Percentiles rank a stretch among this genome's conserved stretches.
Conservation (phyloP, 768 basidiomycete genomes). For the Daedaleopsis sinensis region DNA sequence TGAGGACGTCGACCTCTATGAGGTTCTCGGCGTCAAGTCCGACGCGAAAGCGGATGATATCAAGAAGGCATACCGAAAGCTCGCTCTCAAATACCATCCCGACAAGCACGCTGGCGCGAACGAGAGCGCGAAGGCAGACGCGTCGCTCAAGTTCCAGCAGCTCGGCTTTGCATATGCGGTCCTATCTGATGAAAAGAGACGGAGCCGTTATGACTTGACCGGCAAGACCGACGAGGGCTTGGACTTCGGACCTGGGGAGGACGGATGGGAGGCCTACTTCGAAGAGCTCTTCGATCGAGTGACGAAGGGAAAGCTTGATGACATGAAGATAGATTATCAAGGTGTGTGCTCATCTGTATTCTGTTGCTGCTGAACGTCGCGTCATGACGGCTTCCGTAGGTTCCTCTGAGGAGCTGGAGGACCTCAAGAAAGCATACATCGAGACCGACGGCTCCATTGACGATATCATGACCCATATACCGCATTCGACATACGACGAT, state of each 20-base stretch:
- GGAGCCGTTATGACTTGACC: conserved; percentile 79
- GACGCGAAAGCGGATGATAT: conserved; percentile 68
- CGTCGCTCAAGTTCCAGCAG: conserved; percentile 85
- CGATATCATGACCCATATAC: conserved; percentile 82
- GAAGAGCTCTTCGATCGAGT: conserved; percentile 87
- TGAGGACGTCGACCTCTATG: conserved; percentile 77
- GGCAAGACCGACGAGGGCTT: conserved; percentile 85
- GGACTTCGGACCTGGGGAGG: conserved; percentile 70
- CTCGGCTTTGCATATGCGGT: conserved; percentile 94
- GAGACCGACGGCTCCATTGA: conserved; percentile 75
- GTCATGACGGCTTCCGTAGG: conserved; percentile 46
- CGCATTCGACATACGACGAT: conserved; percentile 83
- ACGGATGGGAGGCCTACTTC: conserved; percentile 96
- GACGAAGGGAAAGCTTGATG: conserved; percentile 84
- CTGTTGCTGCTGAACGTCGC: not conserved
- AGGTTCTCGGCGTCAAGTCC: conserved; percentile 59
- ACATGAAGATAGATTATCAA: conserved; percentile 94
- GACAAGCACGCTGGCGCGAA: conserved; percentile 79
- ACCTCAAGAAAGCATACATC: conserved; percentile 75
- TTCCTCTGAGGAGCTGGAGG: conserved; percentile 81
- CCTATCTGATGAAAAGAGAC: conserved; percentile 74
- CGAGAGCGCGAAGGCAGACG: conserved; percentile 63
- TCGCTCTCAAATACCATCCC: conserved; percentile 84
- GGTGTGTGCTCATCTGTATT: conserved; percentile 50
- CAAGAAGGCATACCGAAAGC: conserved; percentile 81